phyloP scores from a whole-genome alignment of 1,284 basidiomycete species.

The Melanopsichium pennsylvanicum region DNA sequence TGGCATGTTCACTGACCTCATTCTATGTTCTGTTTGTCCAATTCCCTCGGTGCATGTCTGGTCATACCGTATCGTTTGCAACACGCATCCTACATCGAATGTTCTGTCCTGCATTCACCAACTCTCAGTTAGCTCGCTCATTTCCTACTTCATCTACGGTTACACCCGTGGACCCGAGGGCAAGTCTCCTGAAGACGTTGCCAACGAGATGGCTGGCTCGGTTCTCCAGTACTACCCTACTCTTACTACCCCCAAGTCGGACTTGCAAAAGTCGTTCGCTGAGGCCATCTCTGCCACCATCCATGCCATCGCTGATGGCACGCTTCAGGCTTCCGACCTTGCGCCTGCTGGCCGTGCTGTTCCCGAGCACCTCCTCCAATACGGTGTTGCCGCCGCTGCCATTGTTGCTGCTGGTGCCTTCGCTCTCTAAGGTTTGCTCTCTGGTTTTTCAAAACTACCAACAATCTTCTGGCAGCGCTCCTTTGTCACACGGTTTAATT shows the following conservation, averaged over 20 bases:
- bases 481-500: background rate
- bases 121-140: constrained; percentile 47
- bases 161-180: constrained; percentile 49
- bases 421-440: constrained; percentile 41
- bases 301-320: constrained; percentile 33
- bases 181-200: constrained; percentile 47
- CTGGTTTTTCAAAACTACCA: no score
- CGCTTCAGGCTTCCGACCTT: constrained; percentile 31
- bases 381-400: constrained; percentile 49
- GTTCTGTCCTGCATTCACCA: background rate
- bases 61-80: no score
- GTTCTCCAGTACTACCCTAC: constrained; percentile 62
- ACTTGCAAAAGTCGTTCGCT: constrained; percentile 33
- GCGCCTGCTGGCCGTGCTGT: constrained; percentile 30
- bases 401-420: constrained; percentile 59
- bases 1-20: constrained; percentile 13
- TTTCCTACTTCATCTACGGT: constrained; percentile 52
- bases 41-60: no score
- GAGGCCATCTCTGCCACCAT: constrained; percentile 44
- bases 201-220: constrained; percentile 52
- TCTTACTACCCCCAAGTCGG: constrained; percentile 38
- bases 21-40: background rate
- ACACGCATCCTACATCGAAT: no score
- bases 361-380: constrained; percentile 29
- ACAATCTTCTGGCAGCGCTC: constrained; percentile 18